phyloP scores from a whole-genome alignment of 345 rosid species.

The Barbarea vulgaris region DNA sequence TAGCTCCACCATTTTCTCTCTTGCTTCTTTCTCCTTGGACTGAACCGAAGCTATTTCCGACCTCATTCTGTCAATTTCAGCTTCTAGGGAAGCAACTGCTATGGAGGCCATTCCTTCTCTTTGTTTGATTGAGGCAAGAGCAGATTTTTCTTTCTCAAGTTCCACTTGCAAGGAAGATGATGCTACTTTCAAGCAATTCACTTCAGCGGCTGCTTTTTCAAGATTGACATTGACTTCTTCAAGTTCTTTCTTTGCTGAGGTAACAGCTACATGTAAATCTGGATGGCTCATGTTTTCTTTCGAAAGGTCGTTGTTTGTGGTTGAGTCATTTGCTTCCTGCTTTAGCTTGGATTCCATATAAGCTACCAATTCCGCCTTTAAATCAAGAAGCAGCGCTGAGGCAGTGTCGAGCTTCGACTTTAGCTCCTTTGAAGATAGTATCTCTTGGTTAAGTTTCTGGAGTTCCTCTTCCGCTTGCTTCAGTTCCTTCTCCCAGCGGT shows the following conservation, averaged over 20 bases:
- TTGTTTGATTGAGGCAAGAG: constrained; percentile 65
- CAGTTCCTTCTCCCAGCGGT: constrained; percentile 84
- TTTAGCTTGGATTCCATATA: constrained; percentile 75
- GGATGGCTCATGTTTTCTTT: constrained; percentile 49
- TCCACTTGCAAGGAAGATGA: constrained; percentile 62
- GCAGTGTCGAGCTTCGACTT: constrained; percentile 72
- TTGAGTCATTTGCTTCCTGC: constrained; percentile 41
- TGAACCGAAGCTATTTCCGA: constrained; percentile 62
- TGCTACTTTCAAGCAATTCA: constrained; percentile 67
- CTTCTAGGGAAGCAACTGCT: constrained; percentile 75
- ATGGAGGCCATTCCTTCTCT: constrained; percentile 89
- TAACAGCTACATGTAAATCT: constrained; percentile 60
- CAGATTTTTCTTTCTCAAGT: constrained; percentile 64
- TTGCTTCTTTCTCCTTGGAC: constrained; percentile 70
- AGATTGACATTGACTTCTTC: constrained; percentile 72
- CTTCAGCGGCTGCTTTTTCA: constrained; percentile 74
- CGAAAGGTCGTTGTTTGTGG: constrained; percentile 25
- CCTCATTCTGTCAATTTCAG: constrained; percentile 66
- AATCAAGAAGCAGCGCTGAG: constrained; percentile 68
- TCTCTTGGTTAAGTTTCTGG: constrained; percentile 66
- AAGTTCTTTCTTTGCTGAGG: constrained; percentile 78
- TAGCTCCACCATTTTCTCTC: constrained; percentile 61
- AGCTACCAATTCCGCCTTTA: constrained; percentile 80
- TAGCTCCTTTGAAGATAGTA: constrained; percentile 68
- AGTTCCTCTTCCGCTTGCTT: constrained; percentile 87